These are phyloP conservation scores for Neocucurbitaria cava DNA, from an alignment of 2,329 filamentous ascomycete species.

Conservation along the genomic window DNA sequence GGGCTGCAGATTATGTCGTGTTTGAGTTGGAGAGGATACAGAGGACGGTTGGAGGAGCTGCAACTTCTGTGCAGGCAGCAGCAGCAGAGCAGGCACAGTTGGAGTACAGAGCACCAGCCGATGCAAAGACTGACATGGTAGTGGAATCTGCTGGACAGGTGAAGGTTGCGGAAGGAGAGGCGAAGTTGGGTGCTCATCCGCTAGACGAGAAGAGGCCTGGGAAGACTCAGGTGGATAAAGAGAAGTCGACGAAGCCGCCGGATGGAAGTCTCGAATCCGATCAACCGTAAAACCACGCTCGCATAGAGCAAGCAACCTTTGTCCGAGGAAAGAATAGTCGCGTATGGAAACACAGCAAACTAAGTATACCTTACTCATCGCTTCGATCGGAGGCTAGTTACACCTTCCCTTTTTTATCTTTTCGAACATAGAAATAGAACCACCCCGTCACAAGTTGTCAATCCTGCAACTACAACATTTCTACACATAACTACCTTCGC, in stretches of 20 bases:
- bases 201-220: not conserved
- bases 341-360: no score
- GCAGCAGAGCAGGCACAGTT: not conserved
- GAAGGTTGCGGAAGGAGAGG: not conserved
- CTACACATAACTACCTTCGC: no score
- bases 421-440: no score
- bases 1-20: slow-evolving; percentile 21
- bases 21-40: slow-evolving; percentile 20
- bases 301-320: no score
- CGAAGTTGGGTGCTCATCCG: not conserved
- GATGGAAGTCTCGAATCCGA: slow-evolving; percentile 4
- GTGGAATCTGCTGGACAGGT: not conserved
- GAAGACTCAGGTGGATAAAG: not conserved
- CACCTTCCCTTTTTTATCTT: no score
- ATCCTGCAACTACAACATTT: no score
- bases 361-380: no score
- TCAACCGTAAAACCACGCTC: not conserved
- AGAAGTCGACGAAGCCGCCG: not conserved
- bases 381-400: no score
- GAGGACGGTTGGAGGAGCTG: not conserved
- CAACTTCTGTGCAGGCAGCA: not conserved
- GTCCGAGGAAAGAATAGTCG: no score
- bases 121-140: not conserved
- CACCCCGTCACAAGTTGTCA: no score
- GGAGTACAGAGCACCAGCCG: not conserved